These are phyloP conservation scores for Purpureocillium lavendulum DNA, from an alignment of 2,329 filamentous ascomycete genomes.

Conservation along the genomic window DNA sequence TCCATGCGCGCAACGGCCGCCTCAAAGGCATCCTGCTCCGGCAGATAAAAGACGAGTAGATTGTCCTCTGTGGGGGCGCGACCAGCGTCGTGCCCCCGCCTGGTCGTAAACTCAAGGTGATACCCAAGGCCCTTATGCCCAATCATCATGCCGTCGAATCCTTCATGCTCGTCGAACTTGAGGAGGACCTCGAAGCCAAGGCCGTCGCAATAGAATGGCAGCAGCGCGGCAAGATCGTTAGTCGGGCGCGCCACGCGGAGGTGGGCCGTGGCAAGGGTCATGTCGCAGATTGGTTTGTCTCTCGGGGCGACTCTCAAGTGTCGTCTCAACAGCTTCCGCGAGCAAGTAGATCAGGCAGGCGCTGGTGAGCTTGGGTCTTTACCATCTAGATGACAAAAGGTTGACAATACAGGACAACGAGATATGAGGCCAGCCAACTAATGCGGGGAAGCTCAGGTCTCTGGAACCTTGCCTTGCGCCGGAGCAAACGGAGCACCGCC, in stretches of 20 bases:
- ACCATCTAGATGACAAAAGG: too few relatives aligned
- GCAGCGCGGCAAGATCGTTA: conserved; percentile 24
- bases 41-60: conserved; percentile 34
- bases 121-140: conserved; percentile 26
- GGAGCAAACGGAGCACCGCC: too few relatives aligned
- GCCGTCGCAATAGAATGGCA: conserved; percentile 32
- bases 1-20: conserved; percentile 24
- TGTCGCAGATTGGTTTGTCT: not conserved
- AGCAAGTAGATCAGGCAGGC: too few relatives aligned
- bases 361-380: too few relatives aligned
- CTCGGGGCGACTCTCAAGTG: too few relatives aligned
- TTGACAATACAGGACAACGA: too few relatives aligned
- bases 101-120: conserved; percentile 34
- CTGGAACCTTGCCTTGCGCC: too few relatives aligned
- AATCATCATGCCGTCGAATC: conserved; percentile 33
- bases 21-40: conserved; percentile 18
- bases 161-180: conserved; percentile 26
- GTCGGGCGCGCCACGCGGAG: conserved; percentile 34
- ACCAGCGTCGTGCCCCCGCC: conserved; percentile 23
- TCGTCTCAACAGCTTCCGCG: too few relatives aligned
- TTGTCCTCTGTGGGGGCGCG: conserved; percentile 33
- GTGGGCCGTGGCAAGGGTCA: conserved; percentile 14
- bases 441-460: too few relatives aligned
- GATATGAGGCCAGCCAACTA: too few relatives aligned
- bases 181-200: conserved; percentile 27